phyloP scores from a whole-genome alignment of 129 eudicot genomes.

The Ambrosia trifida region DNA sequence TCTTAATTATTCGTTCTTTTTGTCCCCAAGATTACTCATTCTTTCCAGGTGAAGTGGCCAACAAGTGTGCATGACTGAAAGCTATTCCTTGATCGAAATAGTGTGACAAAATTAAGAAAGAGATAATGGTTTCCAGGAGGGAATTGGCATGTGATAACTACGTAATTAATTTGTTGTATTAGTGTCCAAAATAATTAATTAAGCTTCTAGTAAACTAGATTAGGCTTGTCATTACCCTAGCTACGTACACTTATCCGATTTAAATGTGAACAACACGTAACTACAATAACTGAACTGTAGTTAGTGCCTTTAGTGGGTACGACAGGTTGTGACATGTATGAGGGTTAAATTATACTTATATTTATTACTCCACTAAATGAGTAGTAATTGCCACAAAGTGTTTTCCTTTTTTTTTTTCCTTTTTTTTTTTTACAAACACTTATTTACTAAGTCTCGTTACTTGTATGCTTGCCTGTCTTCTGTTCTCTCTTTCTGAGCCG shows the following conservation, averaged over 20 bases:
- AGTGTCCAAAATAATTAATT: slow-evolving; percentile 29
- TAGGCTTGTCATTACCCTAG: slow-evolving; percentile 24
- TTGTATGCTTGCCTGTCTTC: too few species aligned
- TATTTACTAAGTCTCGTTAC: too few species aligned
- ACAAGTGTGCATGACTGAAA: slow-evolving; percentile 52
- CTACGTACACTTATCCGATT: slow-evolving; percentile 2
- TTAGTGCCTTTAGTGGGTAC: not conserved
- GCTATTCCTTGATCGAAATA: slow-evolving; percentile 25
- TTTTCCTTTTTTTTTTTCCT: too few species aligned
- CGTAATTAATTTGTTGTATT: not conserved
- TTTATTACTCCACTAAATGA: too few species aligned
- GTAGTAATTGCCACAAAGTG: too few species aligned
- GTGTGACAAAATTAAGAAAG: slow-evolving; percentile 21
- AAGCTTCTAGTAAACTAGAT: slow-evolving; percentile 16
- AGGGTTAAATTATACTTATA: too few species aligned
- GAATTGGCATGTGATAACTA: slow-evolving; percentile 37
- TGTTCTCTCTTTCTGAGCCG: too few species aligned
- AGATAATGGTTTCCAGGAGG: slow-evolving; percentile 63
- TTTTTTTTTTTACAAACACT: too few species aligned
- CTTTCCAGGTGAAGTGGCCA: slow-evolving; percentile 71
- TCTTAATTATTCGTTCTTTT: slow-evolving; percentile 46
- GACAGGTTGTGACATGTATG: too few species aligned
- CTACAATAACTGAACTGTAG: not conserved
- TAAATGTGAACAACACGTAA: not conserved
- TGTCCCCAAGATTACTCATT: slow-evolving; percentile 56